These are phyloP conservation scores for Rhodomyrtus psidioides DNA, from an alignment of 441 rosid genomes.

Conservation along the genomic window DNA sequence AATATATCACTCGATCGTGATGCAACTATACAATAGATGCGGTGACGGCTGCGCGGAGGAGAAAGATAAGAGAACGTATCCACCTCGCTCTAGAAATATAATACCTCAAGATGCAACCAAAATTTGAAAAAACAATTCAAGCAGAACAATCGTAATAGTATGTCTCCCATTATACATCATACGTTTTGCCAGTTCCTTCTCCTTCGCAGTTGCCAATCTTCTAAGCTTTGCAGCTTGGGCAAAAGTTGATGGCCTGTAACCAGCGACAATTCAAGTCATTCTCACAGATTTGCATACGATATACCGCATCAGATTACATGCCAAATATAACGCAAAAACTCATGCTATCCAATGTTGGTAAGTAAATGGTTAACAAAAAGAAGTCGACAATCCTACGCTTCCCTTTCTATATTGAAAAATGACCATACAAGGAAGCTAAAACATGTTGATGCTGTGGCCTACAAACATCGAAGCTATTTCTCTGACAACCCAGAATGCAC, in stretches of 20 bases:
- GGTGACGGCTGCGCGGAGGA: not conserved
- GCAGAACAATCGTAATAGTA: not conserved
- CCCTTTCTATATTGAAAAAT: not conserved
- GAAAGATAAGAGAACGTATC: not conserved
- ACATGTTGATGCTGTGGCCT: not conserved
- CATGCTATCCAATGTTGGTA: not conserved
- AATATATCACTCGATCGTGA: not conserved
- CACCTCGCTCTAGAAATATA: not conserved
- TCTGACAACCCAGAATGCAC: not conserved
- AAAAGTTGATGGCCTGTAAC: conserved; percentile 81
- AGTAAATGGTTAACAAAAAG: not conserved
- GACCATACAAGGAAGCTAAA: not conserved
- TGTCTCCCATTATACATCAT: not conserved
- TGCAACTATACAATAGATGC: not conserved
- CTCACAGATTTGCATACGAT: not conserved
- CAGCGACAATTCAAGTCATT: conserved; percentile 2
- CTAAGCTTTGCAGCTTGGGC: conserved; percentile 92
- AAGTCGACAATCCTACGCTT: not conserved
- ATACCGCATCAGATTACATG: not conserved
- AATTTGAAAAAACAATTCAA: conserved; percentile 19
- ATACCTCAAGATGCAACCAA: not conserved
- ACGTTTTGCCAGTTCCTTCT: conserved; percentile 66
- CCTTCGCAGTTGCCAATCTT: conserved; percentile 74
- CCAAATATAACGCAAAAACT: not conserved
- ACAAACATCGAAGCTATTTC: not conserved